Base-by-base conservation (phyloP, 495 filamentous ascomycete species). In the Tuber umbilicatum region DNA sequence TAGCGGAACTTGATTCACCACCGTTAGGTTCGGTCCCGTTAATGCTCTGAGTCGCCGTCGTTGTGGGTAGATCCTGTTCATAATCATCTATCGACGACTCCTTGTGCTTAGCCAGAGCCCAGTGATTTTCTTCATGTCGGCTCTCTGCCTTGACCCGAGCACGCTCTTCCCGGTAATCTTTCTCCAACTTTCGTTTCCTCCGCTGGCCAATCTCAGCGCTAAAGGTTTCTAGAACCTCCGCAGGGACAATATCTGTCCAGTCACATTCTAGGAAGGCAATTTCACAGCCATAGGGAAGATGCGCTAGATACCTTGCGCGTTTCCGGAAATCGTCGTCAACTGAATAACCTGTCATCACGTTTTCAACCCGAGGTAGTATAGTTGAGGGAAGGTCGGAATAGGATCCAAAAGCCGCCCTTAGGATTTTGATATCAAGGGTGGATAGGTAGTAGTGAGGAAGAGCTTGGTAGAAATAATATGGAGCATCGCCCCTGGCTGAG, bases 201-300 rank as follows among this genome's bases (percentile, higher is more conserved):
- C 95, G 86, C 68, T 90, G 88, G 76, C 94, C 92, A 60, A 94
- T 92, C 79, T 97, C 94, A 2, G 85, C 81, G 31, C 86, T 85
- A 84, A 97, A 99, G 2, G 86, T 85, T 27, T 88, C 88, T 23
- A 99, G 85, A 16, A 94, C 86, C 69, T 94, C 92, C 2, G 89
- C 86, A 9, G 88, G 84, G 27, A 99, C 93, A 23, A 94, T 89
- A 77, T 97, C 95, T 1, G 93, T 93, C 95, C 95, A 99, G 82
- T 99, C 93, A 79, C 95, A 99, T 83, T 98, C 95, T 0, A 99
- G 85, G 80, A 98, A 98, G 77, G 87, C 92, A 60, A 98, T 93
- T 75, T 97, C 92, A 83, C 94, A 97, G 3, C 95, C 95, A 72
- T 93, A 89, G 0, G 95, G 95, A 21, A 99, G 87, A 82, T 99